Conservation (phyloP, 495 filamentous ascomycete species). For the Podospora comata region DNA sequence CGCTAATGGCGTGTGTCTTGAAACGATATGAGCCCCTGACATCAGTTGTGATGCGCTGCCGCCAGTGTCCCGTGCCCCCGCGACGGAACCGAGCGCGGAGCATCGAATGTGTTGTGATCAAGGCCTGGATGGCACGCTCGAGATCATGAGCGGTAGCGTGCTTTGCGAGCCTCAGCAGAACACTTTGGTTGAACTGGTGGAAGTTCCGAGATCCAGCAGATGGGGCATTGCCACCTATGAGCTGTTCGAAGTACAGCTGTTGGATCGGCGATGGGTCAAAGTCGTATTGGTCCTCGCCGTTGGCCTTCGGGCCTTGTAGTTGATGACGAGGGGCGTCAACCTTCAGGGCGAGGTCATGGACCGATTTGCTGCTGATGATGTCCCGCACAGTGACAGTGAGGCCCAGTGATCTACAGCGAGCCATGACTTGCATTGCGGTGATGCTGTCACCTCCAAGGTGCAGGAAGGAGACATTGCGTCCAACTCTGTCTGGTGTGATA, state of each 20-base stretch:
- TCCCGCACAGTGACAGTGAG: conserved; percentile 22
- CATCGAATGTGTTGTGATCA: conserved; percentile 60
- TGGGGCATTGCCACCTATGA: neutral
- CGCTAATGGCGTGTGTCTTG: conserved; percentile 25
- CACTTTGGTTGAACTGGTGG: conserved; percentile 62
- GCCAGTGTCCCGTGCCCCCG: conserved; percentile 24
- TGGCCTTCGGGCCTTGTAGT: neutral
- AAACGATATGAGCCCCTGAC: conserved; percentile 24
- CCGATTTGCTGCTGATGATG: conserved; percentile 24
- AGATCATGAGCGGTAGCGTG: conserved; percentile 37
- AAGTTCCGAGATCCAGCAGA: conserved; percentile 33
- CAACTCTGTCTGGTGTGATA: conserved; percentile 39
- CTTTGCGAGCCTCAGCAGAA: conserved; percentile 49
- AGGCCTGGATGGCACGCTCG: conserved; percentile 41
- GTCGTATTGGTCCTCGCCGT: conserved; percentile 22
- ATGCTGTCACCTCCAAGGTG: conserved; percentile 34
- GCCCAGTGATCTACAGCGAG: conserved; percentile 16
- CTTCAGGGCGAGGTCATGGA: conserved; percentile 25
- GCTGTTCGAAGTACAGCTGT: conserved; percentile 51
- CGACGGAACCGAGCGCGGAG: conserved; percentile 54
- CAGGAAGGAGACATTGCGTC: conserved; percentile 32
- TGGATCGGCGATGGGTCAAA: conserved; percentile 58
- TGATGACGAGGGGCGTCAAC: conserved; percentile 1
- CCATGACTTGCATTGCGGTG: conserved; percentile 35
- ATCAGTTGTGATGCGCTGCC: conserved; percentile 31